These are phyloP conservation scores for Cadophora malorum DNA, from an alignment of 2,329 filamentous ascomycete species.

Conservation along the genomic window DNA sequence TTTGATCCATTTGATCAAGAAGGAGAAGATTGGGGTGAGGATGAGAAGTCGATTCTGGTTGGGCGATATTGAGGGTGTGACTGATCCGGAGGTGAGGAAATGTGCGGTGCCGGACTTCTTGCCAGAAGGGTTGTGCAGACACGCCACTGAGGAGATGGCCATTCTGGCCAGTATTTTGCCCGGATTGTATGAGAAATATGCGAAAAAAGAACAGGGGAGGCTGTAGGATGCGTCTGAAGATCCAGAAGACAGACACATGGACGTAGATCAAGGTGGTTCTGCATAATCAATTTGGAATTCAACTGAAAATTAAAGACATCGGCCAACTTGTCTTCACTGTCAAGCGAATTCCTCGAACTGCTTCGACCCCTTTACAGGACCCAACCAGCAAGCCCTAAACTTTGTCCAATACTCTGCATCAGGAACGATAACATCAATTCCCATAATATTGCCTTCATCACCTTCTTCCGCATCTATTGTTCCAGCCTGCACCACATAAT, in stretches of 20 bases:
- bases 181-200: conserved; percentile 21
- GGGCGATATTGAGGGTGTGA: conserved; percentile 23
- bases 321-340: background rate
- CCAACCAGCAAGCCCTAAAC: conserved; percentile 17
- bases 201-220: conserved; percentile 6
- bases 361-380: conserved; percentile 8
- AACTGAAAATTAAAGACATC: background rate
- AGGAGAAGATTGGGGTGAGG: conserved; percentile 24
- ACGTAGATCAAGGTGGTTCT: background rate
- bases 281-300: background rate
- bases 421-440: conserved; percentile 12
- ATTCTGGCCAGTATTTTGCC: conserved; percentile 19
- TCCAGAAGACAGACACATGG: too few species aligned
- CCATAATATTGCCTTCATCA: background rate
- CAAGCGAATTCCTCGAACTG: conserved; percentile 17
- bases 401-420: conserved; percentile 22
- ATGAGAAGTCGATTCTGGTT: conserved; percentile 23
- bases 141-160: conserved; percentile 25
- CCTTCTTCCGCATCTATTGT: conserved; percentile 17
- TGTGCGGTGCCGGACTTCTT: conserved; percentile 10
- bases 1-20: conserved; percentile 26
- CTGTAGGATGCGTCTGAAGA: background rate
- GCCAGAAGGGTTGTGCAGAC: conserved; percentile 18
- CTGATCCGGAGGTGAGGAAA: conserved; percentile 19
- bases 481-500: conserved; percentile 15